Conservation (phyloP, 208 protist species). For the Acanthamoeba royreba region DNA sequence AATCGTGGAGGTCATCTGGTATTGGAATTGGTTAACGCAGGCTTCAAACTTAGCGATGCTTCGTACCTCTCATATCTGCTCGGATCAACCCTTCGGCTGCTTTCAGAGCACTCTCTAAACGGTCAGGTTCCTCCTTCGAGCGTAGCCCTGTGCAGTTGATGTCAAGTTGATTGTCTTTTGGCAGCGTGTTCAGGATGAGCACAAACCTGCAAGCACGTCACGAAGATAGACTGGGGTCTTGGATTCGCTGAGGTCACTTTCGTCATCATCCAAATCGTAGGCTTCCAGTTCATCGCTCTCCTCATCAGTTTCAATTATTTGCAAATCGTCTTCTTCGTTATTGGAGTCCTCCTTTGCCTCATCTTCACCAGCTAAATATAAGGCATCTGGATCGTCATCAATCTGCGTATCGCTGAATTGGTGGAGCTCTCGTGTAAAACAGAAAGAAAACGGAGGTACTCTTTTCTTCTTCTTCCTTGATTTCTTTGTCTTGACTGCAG, state of each 20-base stretch:
- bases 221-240: conserved; percentile 17
- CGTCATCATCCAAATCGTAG: neutral
- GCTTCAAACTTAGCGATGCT: too few relatives aligned
- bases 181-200: neutral
- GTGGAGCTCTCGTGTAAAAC: too few relatives aligned
- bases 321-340: neutral
- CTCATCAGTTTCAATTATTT: neutral
- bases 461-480: too few relatives aligned
- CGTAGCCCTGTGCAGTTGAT: neutral
- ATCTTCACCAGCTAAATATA: too few relatives aligned
- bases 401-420: neutral
- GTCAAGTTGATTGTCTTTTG: too few relatives aligned
- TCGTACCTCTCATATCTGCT: neutral
- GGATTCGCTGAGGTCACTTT: neutral
- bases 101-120: neutral
- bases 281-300: neutral
- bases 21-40: too few relatives aligned
- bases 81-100: neutral
- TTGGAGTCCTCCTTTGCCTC: too few relatives aligned
- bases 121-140: neutral
- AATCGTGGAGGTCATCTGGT: neutral
- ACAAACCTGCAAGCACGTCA: neutral
- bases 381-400: neutral
- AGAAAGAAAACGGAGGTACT: neutral
- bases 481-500: too few relatives aligned